Evolutionary conservation across 1,284 basidiomycete genomes (phyloP).

Genomic region (Ceratorhiza oryzae-sativae): DNA sequence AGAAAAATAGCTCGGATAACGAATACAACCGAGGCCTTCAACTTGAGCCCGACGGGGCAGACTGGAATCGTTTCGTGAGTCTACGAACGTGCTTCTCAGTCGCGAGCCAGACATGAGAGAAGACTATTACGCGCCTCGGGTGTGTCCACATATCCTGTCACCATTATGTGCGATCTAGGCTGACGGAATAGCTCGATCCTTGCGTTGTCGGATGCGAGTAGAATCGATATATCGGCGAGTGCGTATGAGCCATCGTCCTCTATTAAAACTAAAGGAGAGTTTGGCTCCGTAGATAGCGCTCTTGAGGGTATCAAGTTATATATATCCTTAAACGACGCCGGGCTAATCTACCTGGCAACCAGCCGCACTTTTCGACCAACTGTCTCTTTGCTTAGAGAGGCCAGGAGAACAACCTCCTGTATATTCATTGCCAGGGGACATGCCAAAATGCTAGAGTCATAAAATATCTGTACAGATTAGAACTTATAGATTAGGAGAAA

Average conservation of each 20-base stretch:
- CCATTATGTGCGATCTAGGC: conserved; percentile 22
- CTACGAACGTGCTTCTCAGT: background rate
- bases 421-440: background rate
- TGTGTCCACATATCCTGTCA: conserved; percentile 29
- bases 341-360: conserved; percentile 22
- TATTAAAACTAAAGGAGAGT: conserved; percentile 10
- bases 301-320: background rate
- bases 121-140: background rate
- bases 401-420: background rate
- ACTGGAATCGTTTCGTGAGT: background rate
- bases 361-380: conserved; percentile 28
- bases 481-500: too few relatives aligned
- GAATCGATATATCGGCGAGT: conserved; percentile 3
- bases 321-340: background rate
- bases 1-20: conserved; percentile 20
- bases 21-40: background rate
- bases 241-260: conserved; percentile 12
- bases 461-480: background rate
- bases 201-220: conserved; percentile 24
- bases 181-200: conserved; percentile 13
- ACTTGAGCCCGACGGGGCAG: background rate
- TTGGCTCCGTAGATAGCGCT: background rate
- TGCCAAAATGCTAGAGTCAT: background rate
- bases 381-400: background rate
- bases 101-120: background rate